Conservation (phyloP, 2,329 filamentous ascomycete species). For the Aspergillus phoenicis region DNA sequence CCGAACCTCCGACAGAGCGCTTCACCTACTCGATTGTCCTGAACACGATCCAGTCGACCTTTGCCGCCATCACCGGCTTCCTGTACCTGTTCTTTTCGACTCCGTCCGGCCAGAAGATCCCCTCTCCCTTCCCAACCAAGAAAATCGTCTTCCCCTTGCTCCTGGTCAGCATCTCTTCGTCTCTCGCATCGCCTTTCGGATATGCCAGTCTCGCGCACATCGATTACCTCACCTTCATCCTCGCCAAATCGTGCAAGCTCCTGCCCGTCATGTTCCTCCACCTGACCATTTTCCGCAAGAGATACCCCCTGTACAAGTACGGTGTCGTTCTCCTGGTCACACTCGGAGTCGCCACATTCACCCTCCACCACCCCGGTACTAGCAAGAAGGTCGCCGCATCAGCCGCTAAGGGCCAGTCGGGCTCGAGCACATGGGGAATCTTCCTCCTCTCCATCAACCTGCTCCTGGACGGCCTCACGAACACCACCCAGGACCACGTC, state of each 20-base stretch:
- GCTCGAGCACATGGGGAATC: constrained; percentile 69
- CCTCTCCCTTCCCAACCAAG: constrained; percentile 71
- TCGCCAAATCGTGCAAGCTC: constrained; percentile 97
- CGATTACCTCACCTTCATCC: constrained; percentile 96
- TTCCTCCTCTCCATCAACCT: constrained; percentile 85
- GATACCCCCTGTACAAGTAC: constrained; percentile 96
- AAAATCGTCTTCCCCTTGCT: constrained; percentile 76
- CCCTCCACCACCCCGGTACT: constrained; percentile 74
- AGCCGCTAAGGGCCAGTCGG: constrained; percentile 59
- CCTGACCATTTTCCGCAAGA: constrained; percentile 83
- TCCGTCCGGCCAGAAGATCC: constrained; percentile 53
- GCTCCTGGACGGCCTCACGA: constrained; percentile 92
- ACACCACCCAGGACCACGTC: constrained; percentile 94
- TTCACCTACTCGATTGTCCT: constrained; percentile 95
- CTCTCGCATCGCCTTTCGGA: constrained; percentile 90
- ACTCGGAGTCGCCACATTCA: constrained; percentile 90
- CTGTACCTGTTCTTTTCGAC: constrained; percentile 72
- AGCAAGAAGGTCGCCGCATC: constrained; percentile 53
- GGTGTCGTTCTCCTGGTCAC: constrained; percentile 89
- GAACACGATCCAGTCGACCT: constrained; percentile 91
- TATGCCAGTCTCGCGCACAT: constrained; percentile 91
- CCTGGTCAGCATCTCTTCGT: constrained; percentile 83
- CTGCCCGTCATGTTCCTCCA: constrained; percentile 98
- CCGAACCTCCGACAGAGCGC: constrained; percentile 58
- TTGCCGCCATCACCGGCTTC: constrained; percentile 80